A percentile compares a stretch with the other conserved stretches of the same genome.
phyloP scores from a whole-genome alignment of 108 stramenopile genomes.

The Aurantiochytrium sp. region DNA sequence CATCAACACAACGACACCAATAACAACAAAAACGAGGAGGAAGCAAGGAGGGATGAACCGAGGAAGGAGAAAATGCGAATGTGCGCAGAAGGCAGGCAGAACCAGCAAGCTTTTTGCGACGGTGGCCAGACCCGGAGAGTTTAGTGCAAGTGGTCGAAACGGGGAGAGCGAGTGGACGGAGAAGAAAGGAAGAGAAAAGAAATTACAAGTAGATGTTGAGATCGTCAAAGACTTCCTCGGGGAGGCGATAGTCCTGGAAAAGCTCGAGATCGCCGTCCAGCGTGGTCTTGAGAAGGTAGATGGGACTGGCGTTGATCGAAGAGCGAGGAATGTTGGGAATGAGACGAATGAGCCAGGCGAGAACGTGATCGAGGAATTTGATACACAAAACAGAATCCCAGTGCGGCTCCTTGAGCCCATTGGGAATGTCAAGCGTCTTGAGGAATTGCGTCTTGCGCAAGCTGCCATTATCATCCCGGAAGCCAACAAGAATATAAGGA shows the following conservation, averaged over 20 bases:
- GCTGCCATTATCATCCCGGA: neutral
- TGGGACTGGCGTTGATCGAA: neutral
- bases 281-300: neutral
- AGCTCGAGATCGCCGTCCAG: neutral
- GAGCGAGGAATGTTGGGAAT: neutral
- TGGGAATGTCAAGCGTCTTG: neutral
- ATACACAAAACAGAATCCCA: neutral
- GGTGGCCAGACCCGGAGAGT: neutral
- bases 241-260: neutral
- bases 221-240: neutral
- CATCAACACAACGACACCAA: too few relatives aligned
- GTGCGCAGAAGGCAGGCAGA: too few relatives aligned
- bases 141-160: neutral
- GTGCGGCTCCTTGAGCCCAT: neutral
- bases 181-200: neutral
- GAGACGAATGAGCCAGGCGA: neutral
- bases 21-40: too few relatives aligned
- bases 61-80: too few relatives aligned
- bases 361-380: neutral
- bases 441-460: neutral
- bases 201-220: neutral
- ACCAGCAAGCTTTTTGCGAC: too few relatives aligned
- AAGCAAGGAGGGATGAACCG: too few relatives aligned
- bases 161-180: neutral
- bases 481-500: neutral